Evolutionary conservation across 2,329 filamentous ascomycete species (phyloP).

Genomic region (Whalleya microplaca): DNA sequence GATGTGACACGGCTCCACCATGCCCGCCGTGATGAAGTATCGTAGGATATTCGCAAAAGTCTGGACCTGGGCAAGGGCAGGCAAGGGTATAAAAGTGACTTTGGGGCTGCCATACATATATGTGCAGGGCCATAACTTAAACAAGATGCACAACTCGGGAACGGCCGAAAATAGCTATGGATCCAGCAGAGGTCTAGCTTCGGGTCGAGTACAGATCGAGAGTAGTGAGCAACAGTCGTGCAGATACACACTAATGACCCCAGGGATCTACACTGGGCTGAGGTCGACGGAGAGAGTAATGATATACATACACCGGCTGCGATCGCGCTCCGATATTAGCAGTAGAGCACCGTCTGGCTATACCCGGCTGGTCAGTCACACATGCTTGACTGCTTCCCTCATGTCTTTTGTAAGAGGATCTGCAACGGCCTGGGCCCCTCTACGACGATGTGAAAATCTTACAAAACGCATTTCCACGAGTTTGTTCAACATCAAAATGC

Average conservation of each 20-base stretch:
- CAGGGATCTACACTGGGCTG: constrained; percentile 18
- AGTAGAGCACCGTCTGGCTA: constrained; percentile 18
- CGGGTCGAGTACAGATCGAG: constrained; percentile 21
- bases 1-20: constrained; percentile 13
- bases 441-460: constrained; percentile 8
- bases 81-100: constrained; percentile 14
- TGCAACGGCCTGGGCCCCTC: constrained; percentile 18
- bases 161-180: constrained; percentile 28
- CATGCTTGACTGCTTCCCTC: constrained; percentile 9
- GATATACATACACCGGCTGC: constrained; percentile 18
- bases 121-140: constrained; percentile 25
- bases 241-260: constrained; percentile 14
- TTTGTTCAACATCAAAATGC: constrained; percentile 9
- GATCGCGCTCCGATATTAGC: constrained; percentile 12
- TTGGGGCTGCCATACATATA: constrained; percentile 18
- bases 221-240: constrained; percentile 16
- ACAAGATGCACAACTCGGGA: constrained; percentile 30
- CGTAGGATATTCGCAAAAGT: constrained; percentile 11
- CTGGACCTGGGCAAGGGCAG: constrained; percentile 16
- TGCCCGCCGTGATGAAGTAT: constrained; percentile 15
- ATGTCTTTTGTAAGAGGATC: constrained; percentile 23
- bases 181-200: constrained; percentile 24
- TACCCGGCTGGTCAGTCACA: constrained; percentile 14
- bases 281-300: constrained; percentile 18
- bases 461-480: constrained; percentile 12